Conservation (phyloP, 148 eudicot species). For the Arbutus unedo region DNA sequence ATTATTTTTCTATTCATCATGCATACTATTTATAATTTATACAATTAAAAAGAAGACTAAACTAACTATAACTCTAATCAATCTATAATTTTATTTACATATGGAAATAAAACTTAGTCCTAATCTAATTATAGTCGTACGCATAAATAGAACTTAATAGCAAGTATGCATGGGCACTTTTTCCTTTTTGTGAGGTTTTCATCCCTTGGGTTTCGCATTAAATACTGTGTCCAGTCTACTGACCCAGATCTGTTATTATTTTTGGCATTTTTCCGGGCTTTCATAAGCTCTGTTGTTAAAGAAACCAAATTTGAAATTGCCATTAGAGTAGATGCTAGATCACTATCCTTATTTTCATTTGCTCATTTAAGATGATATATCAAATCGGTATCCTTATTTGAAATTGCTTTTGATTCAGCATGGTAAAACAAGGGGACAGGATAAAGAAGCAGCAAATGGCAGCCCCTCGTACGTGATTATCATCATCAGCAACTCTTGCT, state of each 20-base stretch:
- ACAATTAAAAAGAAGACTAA: too few relatives aligned
- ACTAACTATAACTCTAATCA: too few relatives aligned
- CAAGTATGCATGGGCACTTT: too few relatives aligned
- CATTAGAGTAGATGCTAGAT: neutral
- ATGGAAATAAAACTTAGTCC: too few relatives aligned
- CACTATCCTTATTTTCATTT: neutral
- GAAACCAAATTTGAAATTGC: neutral
- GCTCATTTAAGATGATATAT: neutral
- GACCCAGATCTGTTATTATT: neutral
- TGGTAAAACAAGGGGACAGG: conserved; percentile 79
- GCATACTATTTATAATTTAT: too few relatives aligned
- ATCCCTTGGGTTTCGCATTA: neutral
- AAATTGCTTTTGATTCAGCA: conserved; percentile 55
- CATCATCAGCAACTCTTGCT: neutral
- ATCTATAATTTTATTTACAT: too few relatives aligned
- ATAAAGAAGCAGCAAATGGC: conserved; percentile 98
- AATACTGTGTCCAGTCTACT: neutral
- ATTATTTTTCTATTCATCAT: too few relatives aligned
- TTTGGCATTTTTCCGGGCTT: neutral
- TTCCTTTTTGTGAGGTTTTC: neutral
- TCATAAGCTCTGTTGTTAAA: neutral
- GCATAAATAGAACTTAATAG: too few relatives aligned
- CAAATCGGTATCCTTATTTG: too few relatives aligned
- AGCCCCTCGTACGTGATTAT: conserved; percentile 68
- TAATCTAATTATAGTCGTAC: too few relatives aligned